Conservation (phyloP, 495 filamentous ascomycete species). For the Collariella sp. region DNA sequence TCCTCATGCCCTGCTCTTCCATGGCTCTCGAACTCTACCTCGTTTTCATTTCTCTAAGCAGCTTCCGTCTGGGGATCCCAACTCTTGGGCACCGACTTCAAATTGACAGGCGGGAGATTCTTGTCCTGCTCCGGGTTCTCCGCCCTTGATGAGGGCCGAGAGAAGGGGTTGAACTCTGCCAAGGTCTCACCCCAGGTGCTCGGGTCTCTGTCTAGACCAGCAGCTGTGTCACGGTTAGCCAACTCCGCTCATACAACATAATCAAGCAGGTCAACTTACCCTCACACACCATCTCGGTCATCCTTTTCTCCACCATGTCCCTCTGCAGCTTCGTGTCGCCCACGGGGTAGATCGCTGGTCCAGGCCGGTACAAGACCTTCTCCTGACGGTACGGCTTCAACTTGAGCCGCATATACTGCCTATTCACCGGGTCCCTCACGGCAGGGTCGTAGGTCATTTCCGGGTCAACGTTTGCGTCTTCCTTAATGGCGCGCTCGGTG, state of each 20-base stretch:
- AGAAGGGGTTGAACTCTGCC: neutral
- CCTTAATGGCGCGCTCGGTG: neutral
- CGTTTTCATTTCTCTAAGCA: neutral
- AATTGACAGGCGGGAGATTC: constrained; percentile 5
- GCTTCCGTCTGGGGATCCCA: constrained; percentile 8
- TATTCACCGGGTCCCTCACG: constrained; percentile 9
- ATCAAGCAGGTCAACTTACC: constrained; percentile 12
- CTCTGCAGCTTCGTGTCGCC: constrained; percentile 22
- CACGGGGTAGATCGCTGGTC: constrained; percentile 18
- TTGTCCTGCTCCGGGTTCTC: neutral
- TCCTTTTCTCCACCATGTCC: constrained; percentile 10
- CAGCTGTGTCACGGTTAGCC: neutral
- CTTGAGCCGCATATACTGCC: constrained; percentile 13
- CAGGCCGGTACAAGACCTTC: constrained; percentile 7
- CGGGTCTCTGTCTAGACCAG: neutral
- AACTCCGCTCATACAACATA: too few species aligned
- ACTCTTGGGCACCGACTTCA: neutral
- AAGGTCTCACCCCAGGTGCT: neutral
- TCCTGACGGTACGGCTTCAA: constrained; percentile 15
- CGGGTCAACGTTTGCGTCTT: constrained; percentile 12
- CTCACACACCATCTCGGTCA: constrained; percentile 5
- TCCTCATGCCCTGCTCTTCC: neutral
- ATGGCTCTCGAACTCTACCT: neutral
- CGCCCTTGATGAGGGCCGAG: neutral
- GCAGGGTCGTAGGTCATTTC: constrained; percentile 11